Conservation (phyloP, 768 basidiomycete species). For the Suillus americanus region DNA sequence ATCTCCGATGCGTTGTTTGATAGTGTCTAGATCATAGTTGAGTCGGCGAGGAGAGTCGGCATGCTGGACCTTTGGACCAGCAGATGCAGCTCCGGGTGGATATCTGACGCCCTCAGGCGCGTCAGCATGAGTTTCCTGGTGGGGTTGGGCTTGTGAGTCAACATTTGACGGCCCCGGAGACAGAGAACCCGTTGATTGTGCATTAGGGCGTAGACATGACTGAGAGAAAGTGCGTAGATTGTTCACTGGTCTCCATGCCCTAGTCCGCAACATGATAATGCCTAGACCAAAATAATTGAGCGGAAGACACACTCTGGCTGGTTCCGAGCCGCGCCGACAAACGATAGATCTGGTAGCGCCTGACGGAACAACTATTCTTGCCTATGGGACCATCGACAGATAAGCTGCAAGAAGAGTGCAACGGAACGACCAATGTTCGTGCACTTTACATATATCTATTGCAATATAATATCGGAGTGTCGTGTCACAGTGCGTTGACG, state of each 20-base stretch:
- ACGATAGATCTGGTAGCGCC: neutral
- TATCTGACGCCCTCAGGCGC: neutral
- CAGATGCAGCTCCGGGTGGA: neutral
- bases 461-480: neutral
- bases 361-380: neutral
- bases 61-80: neutral
- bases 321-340: neutral
- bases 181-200: neutral
- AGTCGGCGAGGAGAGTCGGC: neutral
- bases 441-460: conserved; percentile 5
- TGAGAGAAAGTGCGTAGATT: conserved; percentile 14
- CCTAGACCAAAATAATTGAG: neutral
- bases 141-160: neutral
- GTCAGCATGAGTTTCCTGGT: neutral
- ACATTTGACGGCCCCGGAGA: neutral
- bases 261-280: conserved; percentile 21
- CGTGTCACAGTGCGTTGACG: neutral
- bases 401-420: neutral
- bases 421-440: neutral
- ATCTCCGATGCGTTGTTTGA: conserved; percentile 40
- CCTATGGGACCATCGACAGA: neutral
- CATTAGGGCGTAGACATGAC: conserved; percentile 9
- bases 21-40: conserved; percentile 26
- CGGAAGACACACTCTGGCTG: neutral
- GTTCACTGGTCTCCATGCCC: conserved; percentile 7